A percentile compares a stretch with the other conserved stretches of the same genome.
These are phyloP conservation scores for Trypanosoma conorhini DNA, from an alignment of 208 protist genomes.

Conservation along the genomic window DNA sequence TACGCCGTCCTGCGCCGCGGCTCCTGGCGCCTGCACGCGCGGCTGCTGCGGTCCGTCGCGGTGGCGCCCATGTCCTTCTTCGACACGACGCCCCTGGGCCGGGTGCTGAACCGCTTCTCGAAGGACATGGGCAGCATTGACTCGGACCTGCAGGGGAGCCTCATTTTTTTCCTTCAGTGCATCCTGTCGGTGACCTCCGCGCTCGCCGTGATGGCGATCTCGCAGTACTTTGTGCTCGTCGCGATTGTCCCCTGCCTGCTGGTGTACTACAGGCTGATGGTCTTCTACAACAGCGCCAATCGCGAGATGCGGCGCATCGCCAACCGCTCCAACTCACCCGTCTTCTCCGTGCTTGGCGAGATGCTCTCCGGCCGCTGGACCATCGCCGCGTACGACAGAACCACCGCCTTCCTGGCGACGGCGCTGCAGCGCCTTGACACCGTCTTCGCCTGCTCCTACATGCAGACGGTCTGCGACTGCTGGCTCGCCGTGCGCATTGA, in stretches of 20 bases:
- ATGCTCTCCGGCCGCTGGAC: constrained; percentile 84
- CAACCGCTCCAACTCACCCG: constrained; percentile 88
- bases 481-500: constrained; percentile 93
- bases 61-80: constrained; percentile 90
- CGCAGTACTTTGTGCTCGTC: constrained; percentile 52
- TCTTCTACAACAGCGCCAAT: constrained; percentile 80
- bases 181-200: constrained; percentile 59
- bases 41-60: constrained; percentile 52
- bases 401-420: constrained; percentile 31
- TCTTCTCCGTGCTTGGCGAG: constrained; percentile 93
- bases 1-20: constrained; percentile 43
- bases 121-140: constrained; percentile 91
- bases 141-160: constrained; percentile 42
- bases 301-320: constrained; percentile 91
- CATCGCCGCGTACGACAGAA: constrained; percentile 76
- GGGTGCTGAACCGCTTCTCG: constrained; percentile 95
- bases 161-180: constrained; percentile 65
- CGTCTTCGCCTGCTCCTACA: constrained; percentile 50
- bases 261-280: constrained; percentile 84
- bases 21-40: constrained; percentile 45
- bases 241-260: constrained; percentile 49
- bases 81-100: constrained; percentile 93
- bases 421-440: constrained; percentile 51
- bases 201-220: constrained; percentile 40
- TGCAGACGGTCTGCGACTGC: constrained; percentile 61